These are phyloP conservation scores for Notholithocarpus densiflorus DNA, from an alignment of 306 rosid genomes.

Conservation along the genomic window DNA sequence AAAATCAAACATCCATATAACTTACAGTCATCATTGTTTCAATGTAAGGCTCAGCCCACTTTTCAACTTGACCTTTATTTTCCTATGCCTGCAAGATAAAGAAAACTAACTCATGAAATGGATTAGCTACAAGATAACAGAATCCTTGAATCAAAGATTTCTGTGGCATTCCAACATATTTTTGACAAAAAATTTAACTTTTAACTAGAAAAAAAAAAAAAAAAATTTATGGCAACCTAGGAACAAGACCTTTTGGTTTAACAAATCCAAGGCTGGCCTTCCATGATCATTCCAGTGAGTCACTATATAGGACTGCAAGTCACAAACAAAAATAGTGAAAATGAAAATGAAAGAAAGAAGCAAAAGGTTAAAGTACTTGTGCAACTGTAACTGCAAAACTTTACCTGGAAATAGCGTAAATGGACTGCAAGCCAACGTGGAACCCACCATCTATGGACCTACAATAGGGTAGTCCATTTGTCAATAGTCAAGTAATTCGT, in stretches of 20 bases:
- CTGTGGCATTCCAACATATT: background rate
- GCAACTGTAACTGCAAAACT: too few species aligned
- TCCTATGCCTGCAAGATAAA: slow-evolving; percentile 16
- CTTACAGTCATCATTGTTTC: slow-evolving; percentile 28
- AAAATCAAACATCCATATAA: background rate
- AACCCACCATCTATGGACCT: too few species aligned
- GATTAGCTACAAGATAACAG: background rate
- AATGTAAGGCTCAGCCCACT: slow-evolving; percentile 6
- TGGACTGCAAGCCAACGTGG: too few species aligned
- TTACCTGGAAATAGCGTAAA: too few species aligned
- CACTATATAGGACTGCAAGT: too few species aligned
- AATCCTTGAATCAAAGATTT: background rate
- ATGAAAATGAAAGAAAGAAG: too few species aligned
- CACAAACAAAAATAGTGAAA: too few species aligned
- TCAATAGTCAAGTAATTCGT: too few species aligned
- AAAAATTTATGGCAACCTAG: background rate
- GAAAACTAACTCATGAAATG: background rate
- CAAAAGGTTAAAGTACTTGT: too few species aligned
- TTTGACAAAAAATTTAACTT: background rate
- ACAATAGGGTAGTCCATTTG: too few species aligned
- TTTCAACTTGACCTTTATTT: slow-evolving; percentile 9
- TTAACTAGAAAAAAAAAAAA: slow-evolving; percentile 1
- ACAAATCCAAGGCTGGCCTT: too few species aligned
- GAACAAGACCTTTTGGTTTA: background rate
- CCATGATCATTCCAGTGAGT: too few species aligned